Base-by-base conservation (phyloP, 345 rosid genomes). In the Salix koriyanagi region DNA sequence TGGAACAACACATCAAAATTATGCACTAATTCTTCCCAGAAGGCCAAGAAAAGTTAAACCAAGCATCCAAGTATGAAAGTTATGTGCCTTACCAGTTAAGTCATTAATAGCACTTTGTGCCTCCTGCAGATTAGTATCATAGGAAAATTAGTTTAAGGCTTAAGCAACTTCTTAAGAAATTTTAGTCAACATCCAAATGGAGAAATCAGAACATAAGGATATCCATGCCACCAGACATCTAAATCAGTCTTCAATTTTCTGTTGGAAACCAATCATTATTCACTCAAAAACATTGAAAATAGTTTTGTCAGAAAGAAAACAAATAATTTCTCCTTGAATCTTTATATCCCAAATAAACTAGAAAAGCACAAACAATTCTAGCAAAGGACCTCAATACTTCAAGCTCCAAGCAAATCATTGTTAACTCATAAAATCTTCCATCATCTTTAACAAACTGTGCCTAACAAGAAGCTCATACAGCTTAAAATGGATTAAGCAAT, bases 61-160 rank as follows among this genome's bases (percentile, higher is more conserved):
- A 70, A 42, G 30, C 19, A 9, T 26, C 11, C 46, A 70, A 70
- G 10, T 36, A 74, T 92, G 73, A 67, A 73, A n/a, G 58, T 37
- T 25, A 30, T 1, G 13, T 41, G 32, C 30, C 88, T 79, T 88
- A 96, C 99, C 99, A 67, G 90, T 91, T 81, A 96, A 84, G 87
- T 96, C 99, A 69, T 96, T 93, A 69, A 96, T 91, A 4, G 99
- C 97, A 86, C 93, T 84, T 84, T 92, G 98, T 41, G 99, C 99
- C 79, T 96, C 98, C 99, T 96, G 90, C 30, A 74, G 37, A 65
- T 68, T 19, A 46, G 52, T 66, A 67, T 56, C 26, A 66, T 61
- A 54, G 42, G 46, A 70, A 75, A 58, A 26, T 21, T 18, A 37
- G 64, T 50, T 36, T 14, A 32, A 65, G 44, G 4, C 58, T 62